phyloP scores from a whole-genome alignment of 2,329 filamentous ascomycete species.

The Paraconiothyrium brasiliense region DNA sequence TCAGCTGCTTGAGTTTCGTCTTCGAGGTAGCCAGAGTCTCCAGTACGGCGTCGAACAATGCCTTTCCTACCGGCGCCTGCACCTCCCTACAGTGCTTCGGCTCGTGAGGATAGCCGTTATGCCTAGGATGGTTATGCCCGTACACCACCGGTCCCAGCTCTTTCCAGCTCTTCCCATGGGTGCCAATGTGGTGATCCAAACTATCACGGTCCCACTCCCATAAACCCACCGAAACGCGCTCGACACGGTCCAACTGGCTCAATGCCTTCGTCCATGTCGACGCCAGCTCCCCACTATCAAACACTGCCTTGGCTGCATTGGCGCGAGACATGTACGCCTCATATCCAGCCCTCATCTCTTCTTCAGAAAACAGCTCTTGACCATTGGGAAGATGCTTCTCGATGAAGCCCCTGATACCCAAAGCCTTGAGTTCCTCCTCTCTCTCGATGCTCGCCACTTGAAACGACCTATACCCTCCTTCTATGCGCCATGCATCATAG shows the following conservation, averaged over 20 bases:
- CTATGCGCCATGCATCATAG: neutral
- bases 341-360: neutral
- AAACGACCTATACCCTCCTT: neutral
- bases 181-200: neutral
- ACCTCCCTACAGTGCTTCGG: neutral
- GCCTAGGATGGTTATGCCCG: neutral
- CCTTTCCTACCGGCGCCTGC: conserved; percentile 6
- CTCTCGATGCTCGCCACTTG: neutral
- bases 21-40: neutral
- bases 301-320: neutral
- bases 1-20: neutral
- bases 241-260: neutral
- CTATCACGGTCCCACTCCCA: neutral
- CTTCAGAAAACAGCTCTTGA: neutral
- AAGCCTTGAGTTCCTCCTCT: neutral
- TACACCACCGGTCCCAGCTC: neutral
- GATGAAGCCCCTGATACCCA: neutral
- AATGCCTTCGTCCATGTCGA: neutral
- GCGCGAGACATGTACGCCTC: neutral
- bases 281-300: neutral
- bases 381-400: neutral
- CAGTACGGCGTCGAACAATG: neutral
- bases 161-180: conserved; percentile 1
- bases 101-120: neutral
- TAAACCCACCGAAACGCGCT: neutral